These are phyloP conservation scores for Delonix regia DNA, from an alignment of 306 rosid genomes.

Conservation along the genomic window DNA sequence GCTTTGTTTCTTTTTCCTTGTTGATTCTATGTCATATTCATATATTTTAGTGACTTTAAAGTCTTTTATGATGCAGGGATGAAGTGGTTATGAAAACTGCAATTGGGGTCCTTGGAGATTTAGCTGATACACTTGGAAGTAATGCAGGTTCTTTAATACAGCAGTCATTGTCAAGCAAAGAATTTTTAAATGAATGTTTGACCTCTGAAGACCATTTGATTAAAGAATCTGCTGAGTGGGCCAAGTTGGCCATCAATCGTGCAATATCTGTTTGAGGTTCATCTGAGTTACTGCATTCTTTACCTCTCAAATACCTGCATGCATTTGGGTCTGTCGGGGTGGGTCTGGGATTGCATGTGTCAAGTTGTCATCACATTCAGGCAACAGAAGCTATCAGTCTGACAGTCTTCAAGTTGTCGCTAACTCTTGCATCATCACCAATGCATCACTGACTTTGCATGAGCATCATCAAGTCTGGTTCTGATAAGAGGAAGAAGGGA, in stretches of 20 bases:
- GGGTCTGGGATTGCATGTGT: slow-evolving; percentile 77
- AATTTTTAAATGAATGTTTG: slow-evolving; percentile 82
- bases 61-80: slow-evolving; percentile 58
- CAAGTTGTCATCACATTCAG: slow-evolving; percentile 63
- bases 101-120: slow-evolving; percentile 92
- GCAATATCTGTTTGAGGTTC: slow-evolving; percentile 84
- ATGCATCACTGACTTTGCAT: slow-evolving; percentile 83
- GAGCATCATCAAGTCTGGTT: slow-evolving; percentile 59
- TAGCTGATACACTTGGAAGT: slow-evolving; percentile 93
- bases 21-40: slow-evolving; percentile 21
- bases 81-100: slow-evolving; percentile 95
- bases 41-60: slow-evolving; percentile 19
- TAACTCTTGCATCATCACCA: slow-evolving; percentile 87
- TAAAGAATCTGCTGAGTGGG: slow-evolving; percentile 96
- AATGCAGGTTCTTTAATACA: slow-evolving; percentile 89
- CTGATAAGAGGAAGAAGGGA: slow-evolving; percentile 62
- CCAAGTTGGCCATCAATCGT: slow-evolving; percentile 86
- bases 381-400: slow-evolving; percentile 59
- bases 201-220: slow-evolving; percentile 87
- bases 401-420: slow-evolving; percentile 79
- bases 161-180: slow-evolving; percentile 87
- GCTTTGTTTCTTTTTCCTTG: neutral
- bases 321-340: slow-evolving; percentile 72
- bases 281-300: slow-evolving; percentile 45
- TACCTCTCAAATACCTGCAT: slow-evolving; percentile 63